Percentiles rank a stretch among this genome's conserved stretches.
These are phyloP conservation scores for Termitomyces titanicus DNA, from an alignment of 768 basidiomycete species.

Conservation along the genomic window DNA sequence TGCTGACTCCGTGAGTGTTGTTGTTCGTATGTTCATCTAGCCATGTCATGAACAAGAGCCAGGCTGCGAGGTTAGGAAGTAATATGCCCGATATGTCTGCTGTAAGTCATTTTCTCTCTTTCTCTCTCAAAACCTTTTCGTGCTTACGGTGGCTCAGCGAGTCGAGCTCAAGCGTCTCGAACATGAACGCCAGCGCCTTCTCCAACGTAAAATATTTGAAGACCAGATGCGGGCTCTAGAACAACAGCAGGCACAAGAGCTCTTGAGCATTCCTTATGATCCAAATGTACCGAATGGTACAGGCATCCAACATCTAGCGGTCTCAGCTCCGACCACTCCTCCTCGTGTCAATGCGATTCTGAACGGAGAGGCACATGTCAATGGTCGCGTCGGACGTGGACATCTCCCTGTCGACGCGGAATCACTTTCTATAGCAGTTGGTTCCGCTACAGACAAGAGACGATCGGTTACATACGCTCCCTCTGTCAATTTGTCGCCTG, in stretches of 20 bases:
- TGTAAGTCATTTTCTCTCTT: conserved; percentile 45
- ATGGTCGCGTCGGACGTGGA: conserved; percentile 39
- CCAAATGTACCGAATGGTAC: conserved; percentile 38
- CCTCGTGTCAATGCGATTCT: conserved; percentile 75
- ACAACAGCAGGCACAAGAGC: conserved; percentile 84
- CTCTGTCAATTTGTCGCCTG: conserved; percentile 71
- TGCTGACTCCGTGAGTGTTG: conserved; percentile 77
- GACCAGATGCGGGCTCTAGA: conserved; percentile 95
- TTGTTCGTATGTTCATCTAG: conserved; percentile 12
- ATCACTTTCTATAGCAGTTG: conserved; percentile 64
- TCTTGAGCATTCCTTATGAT: conserved; percentile 73
- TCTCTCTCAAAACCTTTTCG: not conserved
- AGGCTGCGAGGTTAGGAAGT: conserved; percentile 83
- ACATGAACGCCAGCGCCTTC: conserved; percentile 84
- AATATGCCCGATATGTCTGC: conserved; percentile 86
- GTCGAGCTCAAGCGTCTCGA: conserved; percentile 88
- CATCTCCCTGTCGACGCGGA: conserved; percentile 59
- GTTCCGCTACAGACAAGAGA: conserved; percentile 69
- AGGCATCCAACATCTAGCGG: conserved; percentile 71
- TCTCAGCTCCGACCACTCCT: conserved; percentile 86
- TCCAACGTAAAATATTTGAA: conserved; percentile 91
- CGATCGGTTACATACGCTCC: conserved; percentile 87
- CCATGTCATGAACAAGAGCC: conserved; percentile 16
- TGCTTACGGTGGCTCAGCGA: conserved; percentile 45
- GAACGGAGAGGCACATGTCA: conserved; percentile 49